Evolutionary conservation across 495 filamentous ascomycete genomes (phyloP).

Genomic region (Arthonia radiata): DNA sequence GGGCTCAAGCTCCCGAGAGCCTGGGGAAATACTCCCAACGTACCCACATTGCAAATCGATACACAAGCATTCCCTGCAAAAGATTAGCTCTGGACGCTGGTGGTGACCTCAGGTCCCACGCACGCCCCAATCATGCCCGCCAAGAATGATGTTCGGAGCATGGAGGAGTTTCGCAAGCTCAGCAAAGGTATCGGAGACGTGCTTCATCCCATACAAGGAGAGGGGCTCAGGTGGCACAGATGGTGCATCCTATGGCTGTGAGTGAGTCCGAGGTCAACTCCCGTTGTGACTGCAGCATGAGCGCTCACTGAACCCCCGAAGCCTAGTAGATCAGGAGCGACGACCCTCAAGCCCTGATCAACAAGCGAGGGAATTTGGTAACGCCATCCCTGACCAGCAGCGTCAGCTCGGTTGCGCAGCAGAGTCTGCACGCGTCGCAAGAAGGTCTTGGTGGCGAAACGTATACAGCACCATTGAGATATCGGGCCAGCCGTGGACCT

Average conservation of each 20-base stretch:
- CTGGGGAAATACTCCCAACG: constrained; percentile 20
- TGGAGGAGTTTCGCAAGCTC: constrained; percentile 34
- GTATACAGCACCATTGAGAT: too few species aligned
- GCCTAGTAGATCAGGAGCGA: constrained; percentile 60
- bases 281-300: too few species aligned
- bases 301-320: constrained; percentile 34
- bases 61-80: constrained; percentile 22
- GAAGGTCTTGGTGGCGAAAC: too few species aligned
- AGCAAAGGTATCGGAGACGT: constrained; percentile 42
- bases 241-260: constrained; percentile 33
- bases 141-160: constrained; percentile 36
- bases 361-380: constrained; percentile 61
- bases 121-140: constrained; percentile 70
- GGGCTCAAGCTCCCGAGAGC: background rate
- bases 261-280: too few species aligned
- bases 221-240: constrained; percentile 22
- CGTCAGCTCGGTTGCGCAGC: background rate
- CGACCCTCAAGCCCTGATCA: constrained; percentile 38
- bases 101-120: constrained; percentile 8
- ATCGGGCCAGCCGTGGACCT: constrained; percentile 47
- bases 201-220: constrained; percentile 40
- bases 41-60: constrained; percentile 34
- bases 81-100: background rate
- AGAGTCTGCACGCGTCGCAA: constrained; percentile 1
- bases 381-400: constrained; percentile 42